These are phyloP conservation scores for Alternaria brassicicola DNA, from an alignment of 2,329 filamentous ascomycete species.

Conservation along the genomic window DNA sequence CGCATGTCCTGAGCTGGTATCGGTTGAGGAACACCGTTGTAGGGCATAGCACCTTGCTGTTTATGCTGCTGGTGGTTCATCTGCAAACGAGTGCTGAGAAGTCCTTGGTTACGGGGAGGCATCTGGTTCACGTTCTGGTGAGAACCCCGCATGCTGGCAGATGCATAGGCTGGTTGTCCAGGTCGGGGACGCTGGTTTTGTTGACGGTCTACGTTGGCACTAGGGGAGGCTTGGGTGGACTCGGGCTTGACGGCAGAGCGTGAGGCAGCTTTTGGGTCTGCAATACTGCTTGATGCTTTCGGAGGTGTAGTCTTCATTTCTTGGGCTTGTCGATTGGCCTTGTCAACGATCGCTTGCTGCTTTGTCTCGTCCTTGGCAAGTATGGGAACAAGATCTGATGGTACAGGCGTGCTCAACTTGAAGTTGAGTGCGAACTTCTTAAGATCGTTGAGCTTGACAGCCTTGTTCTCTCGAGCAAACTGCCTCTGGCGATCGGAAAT, in stretches of 20 bases:
- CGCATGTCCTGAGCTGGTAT: constrained; percentile 70
- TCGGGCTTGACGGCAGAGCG: constrained; percentile 47
- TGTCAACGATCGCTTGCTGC: constrained; percentile 90
- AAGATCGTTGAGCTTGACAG: constrained; percentile 89
- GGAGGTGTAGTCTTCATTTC: constrained; percentile 50
- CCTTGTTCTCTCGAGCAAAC: constrained; percentile 74
- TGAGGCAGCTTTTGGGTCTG: constrained; percentile 40
- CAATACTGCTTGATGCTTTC: constrained; percentile 51
- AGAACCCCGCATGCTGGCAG: constrained; percentile 52
- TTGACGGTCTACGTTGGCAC: constrained; percentile 52
- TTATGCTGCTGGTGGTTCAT: constrained; percentile 61
- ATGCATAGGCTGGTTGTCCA: constrained; percentile 48
- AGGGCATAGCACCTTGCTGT: constrained; percentile 46
- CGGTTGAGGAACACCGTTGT: constrained; percentile 60
- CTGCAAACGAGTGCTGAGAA: constrained; percentile 58
- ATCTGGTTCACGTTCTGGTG: constrained; percentile 51
- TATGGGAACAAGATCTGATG: constrained; percentile 88
- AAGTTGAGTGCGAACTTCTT: constrained; percentile 95
- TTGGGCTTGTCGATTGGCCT: constrained; percentile 77
- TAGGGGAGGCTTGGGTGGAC: constrained; percentile 38
- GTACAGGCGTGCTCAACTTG: constrained; percentile 92
- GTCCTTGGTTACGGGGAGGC: constrained; percentile 50
- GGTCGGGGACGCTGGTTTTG: constrained; percentile 54
- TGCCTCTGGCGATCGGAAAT: constrained; percentile 62
- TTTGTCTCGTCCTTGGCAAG: constrained; percentile 96